Conservation (phyloP, 1,139 yeast species). For the Pichia sp. region DNA sequence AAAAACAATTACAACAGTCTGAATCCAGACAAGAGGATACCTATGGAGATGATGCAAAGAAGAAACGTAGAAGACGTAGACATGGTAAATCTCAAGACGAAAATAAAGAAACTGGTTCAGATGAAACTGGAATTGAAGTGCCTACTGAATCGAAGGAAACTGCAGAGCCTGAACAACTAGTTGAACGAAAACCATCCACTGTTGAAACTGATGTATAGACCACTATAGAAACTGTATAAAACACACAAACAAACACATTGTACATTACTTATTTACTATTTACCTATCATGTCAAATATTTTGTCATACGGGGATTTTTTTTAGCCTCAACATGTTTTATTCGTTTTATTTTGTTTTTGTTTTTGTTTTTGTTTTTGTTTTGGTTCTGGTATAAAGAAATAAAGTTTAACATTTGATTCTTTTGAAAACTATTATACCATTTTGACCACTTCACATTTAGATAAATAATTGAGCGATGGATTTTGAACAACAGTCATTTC, state of each 20-base stretch:
- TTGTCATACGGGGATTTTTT: not conserved
- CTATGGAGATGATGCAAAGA: constrained; percentile 34
- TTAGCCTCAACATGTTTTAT: not conserved
- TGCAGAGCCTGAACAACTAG: not conserved
- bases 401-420: not conserved
- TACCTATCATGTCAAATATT: not conserved
- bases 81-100: constrained; percentile 25
- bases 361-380: not conserved
- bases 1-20: constrained; percentile 78
- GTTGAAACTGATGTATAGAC: not conserved
- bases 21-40: constrained; percentile 45
- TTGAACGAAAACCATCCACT: not conserved
- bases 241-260: not conserved
- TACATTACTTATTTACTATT: not conserved
- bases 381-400: too few relatives aligned
- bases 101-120: not conserved
- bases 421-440: not conserved
- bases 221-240: not conserved
- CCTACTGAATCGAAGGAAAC: not conserved
- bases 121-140: not conserved
- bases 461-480: constrained; percentile 8
- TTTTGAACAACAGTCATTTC: constrained; percentile 11
- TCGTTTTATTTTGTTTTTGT: not conserved
- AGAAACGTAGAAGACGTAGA: constrained; percentile 37
- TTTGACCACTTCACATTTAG: not conserved